Evolutionary conservation across 2,329 filamentous ascomycete genomes (phyloP), one percentile per base, ranked within the genome.

Genomic region (Trichoderma sp.): DNA sequence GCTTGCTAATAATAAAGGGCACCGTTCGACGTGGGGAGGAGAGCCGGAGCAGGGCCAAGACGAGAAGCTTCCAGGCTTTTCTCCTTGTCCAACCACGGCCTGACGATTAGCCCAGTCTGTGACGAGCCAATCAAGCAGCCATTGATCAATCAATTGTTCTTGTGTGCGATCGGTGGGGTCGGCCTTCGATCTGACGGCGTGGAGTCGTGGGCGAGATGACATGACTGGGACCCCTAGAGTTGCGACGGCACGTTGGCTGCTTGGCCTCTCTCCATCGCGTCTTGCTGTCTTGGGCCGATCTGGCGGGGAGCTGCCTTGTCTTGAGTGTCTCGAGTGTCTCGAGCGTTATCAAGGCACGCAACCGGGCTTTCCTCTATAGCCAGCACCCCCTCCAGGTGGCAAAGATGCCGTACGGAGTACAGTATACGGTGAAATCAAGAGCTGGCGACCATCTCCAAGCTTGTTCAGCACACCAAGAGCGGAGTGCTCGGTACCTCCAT

Each of bases 171-270:
- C 56, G 64, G 64, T 67, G 64, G 64, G 35, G 64, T 60, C 45
- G 60, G 64, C 64, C 64, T 32, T 67, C 64, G 64, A 67, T 67
- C 64, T 67, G 56, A 54, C 57, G 48, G 37, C 56, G 54, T 60
- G 64, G 48, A n/a, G 57, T 60, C 42, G 52, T 34, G 48, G 19
- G 32, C 29, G 29, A 53, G 32, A 39, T 39, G 45, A 39, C 42
- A 25, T 54, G 32, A 29, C 50, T 54, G 15, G 61, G 61, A 53
- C 52, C 60, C 61, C 39, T 45, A 53, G 52, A 57, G 17, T 25
- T 17, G 50, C 27, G n/a, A 6, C 35, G 15, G 29, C 22, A 10
- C 13, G 15, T 27, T 50, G 29, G 42, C 10, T 50, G 19, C 29
- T 22, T 54, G 27, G 52, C 52, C 15, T 52, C 17, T 52, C 19